A percentile compares a stretch with the other conserved stretches of the same genome.
Conservation (phyloP, 2,329 filamentous ascomycete species). For the Fusarium circinatum region DNA sequence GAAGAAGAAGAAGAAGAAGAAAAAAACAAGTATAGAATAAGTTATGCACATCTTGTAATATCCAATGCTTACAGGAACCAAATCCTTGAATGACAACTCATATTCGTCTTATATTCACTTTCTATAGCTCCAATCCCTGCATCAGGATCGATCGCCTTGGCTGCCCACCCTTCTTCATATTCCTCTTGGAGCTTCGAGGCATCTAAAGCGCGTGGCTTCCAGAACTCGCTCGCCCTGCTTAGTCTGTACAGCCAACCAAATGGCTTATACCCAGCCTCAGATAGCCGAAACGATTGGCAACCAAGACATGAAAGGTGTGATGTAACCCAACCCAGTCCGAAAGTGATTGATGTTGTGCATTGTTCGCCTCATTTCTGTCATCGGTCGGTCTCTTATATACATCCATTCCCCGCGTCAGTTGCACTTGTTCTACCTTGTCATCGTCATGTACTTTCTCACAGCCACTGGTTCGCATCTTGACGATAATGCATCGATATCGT, state of each 20-base stretch:
- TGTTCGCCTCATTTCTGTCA: constrained; percentile 15
- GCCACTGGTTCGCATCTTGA: background rate
- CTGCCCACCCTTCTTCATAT: background rate
- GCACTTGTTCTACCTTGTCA: background rate
- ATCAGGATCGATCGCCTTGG: constrained; percentile 11
- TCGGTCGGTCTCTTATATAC: background rate
- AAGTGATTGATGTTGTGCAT: too few relatives aligned
- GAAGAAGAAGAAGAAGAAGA: background rate
- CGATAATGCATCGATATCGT: background rate
- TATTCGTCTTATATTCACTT: constrained; percentile 2
- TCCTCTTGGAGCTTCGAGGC: constrained; percentile 3
- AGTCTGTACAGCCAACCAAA: background rate
- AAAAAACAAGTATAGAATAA: background rate
- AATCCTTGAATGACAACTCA: constrained; percentile 8
- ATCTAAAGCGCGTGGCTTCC: constrained; percentile 2
- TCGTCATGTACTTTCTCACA: background rate
- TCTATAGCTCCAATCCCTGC: constrained; percentile 11
- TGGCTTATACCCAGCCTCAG: background rate
- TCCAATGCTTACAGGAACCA: background rate
- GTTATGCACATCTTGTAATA: background rate
- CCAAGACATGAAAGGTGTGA: background rate
- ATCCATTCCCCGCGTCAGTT: background rate
- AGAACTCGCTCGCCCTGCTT: constrained; percentile 20
- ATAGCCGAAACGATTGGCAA: constrained; percentile 9
- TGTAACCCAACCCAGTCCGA: background rate